Conservation (phyloP, 2,329 filamentous ascomycete genomes). For the Metarhizium guizhouense region DNA sequence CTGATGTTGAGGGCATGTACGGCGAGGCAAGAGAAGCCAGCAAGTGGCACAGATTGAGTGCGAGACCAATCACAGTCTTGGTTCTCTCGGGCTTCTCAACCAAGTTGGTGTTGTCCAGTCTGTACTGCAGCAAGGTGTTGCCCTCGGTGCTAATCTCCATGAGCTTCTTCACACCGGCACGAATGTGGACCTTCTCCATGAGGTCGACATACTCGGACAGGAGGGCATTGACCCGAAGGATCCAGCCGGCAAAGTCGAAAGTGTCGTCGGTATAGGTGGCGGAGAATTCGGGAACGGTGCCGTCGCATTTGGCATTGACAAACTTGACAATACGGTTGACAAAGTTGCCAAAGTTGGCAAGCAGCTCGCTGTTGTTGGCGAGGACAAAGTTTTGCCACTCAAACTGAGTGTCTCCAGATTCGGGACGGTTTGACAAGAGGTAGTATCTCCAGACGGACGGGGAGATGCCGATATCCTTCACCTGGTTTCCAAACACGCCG, state of each 20-base stretch:
- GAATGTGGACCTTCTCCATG: slow-evolving; percentile 64
- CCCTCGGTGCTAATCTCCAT: slow-evolving; percentile 56
- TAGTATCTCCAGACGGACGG: slow-evolving; percentile 93
- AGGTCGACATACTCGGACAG: slow-evolving; percentile 59
- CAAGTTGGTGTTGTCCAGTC: slow-evolving; percentile 46
- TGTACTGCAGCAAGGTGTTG: slow-evolving; percentile 42
- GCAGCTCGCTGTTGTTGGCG: slow-evolving; percentile 81
- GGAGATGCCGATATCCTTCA: slow-evolving; percentile 74
- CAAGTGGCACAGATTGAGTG: slow-evolving; percentile 75
- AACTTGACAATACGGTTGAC: slow-evolving; percentile 69
- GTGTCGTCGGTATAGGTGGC: slow-evolving; percentile 51
- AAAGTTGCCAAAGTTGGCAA: slow-evolving; percentile 67
- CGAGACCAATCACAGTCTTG: slow-evolving; percentile 60
- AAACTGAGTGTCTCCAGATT: slow-evolving; percentile 81
- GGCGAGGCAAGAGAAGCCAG: slow-evolving; percentile 71
- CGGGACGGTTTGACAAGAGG: slow-evolving; percentile 74
- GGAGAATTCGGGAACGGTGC: slow-evolving; percentile 55
- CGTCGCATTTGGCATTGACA: slow-evolving; percentile 65
- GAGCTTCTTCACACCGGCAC: slow-evolving; percentile 54
- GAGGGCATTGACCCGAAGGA: slow-evolving; percentile 39
- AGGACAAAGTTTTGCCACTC: slow-evolving; percentile 79
- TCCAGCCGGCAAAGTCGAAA: slow-evolving; percentile 16
- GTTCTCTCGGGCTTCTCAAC: slow-evolving; percentile 45
- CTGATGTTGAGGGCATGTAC: slow-evolving; percentile 75
- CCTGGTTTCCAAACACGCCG: slow-evolving; percentile 86